Evolutionary conservation across 345 rosid species (phyloP), one percentile per base, ranked within the genome.

Genomic region (Kandelia obovata): DNA sequence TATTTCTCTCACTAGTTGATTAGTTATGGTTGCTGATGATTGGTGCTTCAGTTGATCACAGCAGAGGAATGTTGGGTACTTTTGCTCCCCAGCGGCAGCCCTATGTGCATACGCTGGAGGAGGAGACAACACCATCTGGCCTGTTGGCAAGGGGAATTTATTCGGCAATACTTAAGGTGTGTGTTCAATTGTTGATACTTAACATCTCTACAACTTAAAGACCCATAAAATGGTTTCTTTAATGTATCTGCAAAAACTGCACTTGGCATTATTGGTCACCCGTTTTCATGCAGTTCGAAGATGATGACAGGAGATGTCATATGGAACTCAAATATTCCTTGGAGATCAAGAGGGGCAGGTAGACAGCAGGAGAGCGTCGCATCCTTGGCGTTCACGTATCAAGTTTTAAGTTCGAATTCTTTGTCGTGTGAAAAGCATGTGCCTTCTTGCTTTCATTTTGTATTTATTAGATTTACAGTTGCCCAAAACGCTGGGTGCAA

Each of bases 11-110:
- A 15, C 5, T 15, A 39, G 8, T 46, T 31, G 35, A 21, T 25
- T 39, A 21, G 65, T 69, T 15, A 46, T 58, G 27, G 43, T 31
- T 16, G 13, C 23, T 61, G 55, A 60, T 21, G 56, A 23, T 62
- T 64, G 76, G 76, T 19, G 30, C 55, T 26, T 57, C 72, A 85
- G 87, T 83, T 75, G 85, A 85, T 71, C 83, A 74, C 72, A 83
- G 69, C 80, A 81, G 79, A 67, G 89, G 85, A 70, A 85, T 85
- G 89, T 32, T 85, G 81, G 89, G 89, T 46, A 85, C 87, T 56
- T 85, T 83, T 73, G 89, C 89, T 55, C 89, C 89, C 53, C 82
- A 77, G 47, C 75, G 71, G 62, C 85, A 79, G 31, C 83, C 87
- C 0, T 85, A 83, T 28, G 81, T 71, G 75, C 77, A 83, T 61